A percentile compares a stretch with the other conserved stretches of the same genome.
These are phyloP conservation scores for Brassica balearica DNA, from an alignment of 441 rosid species.

Conservation along the genomic window DNA sequence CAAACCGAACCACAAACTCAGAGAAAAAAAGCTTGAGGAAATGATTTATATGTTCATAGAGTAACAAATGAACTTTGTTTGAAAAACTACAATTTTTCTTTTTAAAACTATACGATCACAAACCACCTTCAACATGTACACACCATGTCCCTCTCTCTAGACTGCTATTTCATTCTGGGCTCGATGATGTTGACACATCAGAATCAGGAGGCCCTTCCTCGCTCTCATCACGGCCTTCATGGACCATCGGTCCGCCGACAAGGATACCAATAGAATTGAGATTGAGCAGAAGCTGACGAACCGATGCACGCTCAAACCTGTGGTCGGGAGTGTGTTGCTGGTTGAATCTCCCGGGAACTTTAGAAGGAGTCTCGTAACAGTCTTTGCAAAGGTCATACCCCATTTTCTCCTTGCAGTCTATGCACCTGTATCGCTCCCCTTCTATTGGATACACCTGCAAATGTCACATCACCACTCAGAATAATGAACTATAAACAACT, in stretches of 20 bases:
- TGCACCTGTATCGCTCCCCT: constrained; percentile 77
- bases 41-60: no score
- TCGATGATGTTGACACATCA: constrained; percentile 11
- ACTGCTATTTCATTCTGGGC: constrained; percentile 1
- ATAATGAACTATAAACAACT: constrained; percentile 8
- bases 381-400: constrained; percentile 91
- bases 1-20: no score
- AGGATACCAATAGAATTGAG: constrained; percentile 4
- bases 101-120: not conserved
- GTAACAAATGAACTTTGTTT: no score
- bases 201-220: constrained; percentile 26
- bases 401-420: constrained; percentile 60
- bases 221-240: constrained; percentile 25
- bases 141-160: not conserved
- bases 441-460: constrained; percentile 70
- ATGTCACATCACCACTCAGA: not conserved
- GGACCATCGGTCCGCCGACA: constrained; percentile 3
- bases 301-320: constrained; percentile 46
- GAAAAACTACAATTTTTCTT: no score
- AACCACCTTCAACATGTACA: not conserved
- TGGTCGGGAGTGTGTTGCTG: constrained; percentile 87
- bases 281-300: constrained; percentile 1
- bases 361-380: constrained; percentile 63
- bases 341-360: constrained; percentile 81
- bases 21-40: no score